phyloP scores from a whole-genome alignment of 2,329 filamentous ascomycete genomes.

The Calonectria pseudoturangicola region DNA sequence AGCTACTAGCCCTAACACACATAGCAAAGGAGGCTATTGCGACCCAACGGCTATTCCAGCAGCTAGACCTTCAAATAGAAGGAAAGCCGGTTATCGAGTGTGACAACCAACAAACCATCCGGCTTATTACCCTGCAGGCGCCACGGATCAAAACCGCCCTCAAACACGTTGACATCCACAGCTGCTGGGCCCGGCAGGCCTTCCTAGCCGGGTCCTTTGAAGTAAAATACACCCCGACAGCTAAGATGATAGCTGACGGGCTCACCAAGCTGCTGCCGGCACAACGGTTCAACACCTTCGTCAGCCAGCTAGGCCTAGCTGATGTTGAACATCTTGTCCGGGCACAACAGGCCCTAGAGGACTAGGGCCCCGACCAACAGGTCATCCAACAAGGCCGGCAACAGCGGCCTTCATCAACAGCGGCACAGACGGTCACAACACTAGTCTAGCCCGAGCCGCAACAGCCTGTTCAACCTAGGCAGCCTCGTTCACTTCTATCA shows the following conservation, averaged over 20 bases:
- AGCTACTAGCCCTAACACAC: conserved; percentile 19
- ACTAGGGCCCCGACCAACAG: not conserved
- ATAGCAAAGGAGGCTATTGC: conserved; percentile 22
- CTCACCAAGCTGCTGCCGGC: not conserved
- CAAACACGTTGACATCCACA: conserved; percentile 31
- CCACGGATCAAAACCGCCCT: conserved; percentile 23
- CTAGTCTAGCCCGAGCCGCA: not conserved
- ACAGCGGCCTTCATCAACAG: not conserved
- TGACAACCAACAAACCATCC: conserved; percentile 13
- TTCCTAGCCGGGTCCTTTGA: conserved; percentile 26
- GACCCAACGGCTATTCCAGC: conserved; percentile 9
- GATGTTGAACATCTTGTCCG: not conserved
- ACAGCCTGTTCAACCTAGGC: conserved; percentile 2
- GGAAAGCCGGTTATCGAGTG: conserved; percentile 1
- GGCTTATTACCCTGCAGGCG: not conserved
- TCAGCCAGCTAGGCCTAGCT: not conserved
- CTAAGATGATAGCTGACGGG: not conserved
- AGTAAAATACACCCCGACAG: conserved; percentile 20
- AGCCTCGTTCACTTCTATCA: not conserved
- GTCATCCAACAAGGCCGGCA: not conserved
- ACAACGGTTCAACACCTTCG: not conserved
- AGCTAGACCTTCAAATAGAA: conserved; percentile 23
- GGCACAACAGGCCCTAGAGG: not conserved
- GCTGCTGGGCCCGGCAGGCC: conserved; percentile 28
- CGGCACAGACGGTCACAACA: not conserved